Percentiles rank a stretch among this genome's conserved stretches.
Conservation (phyloP, 2,329 filamentous ascomycete genomes). For the Moelleriella libera region DNA sequence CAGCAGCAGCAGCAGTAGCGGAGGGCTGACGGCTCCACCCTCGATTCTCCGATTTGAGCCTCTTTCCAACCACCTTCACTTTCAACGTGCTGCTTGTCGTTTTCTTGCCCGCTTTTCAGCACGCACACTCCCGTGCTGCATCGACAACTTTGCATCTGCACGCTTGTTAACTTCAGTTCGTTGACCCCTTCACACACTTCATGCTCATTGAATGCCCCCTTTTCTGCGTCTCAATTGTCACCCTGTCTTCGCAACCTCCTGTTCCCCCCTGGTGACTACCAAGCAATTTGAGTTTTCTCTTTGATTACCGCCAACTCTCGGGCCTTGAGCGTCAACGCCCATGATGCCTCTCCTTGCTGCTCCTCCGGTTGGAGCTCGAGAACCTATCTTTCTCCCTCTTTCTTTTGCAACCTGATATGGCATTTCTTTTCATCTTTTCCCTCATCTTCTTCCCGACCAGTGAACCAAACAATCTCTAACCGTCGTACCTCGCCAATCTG, state of each 20-base stretch:
- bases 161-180: constrained; percentile 20
- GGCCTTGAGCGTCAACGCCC: no score
- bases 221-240: constrained; percentile 4
- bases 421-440: constrained; percentile 9
- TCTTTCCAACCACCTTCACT: constrained; percentile 4
- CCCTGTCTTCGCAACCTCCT: constrained; percentile 1
- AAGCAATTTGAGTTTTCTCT: neutral
- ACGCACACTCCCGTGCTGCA: constrained; percentile 7
- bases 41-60: constrained; percentile 4
- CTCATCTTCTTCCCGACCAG: constrained; percentile 3
- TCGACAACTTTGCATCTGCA: constrained; percentile 10
- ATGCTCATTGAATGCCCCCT: constrained; percentile 5
- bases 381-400: constrained; percentile 6
- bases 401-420: constrained; percentile 13
- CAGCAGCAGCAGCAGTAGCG: neutral
- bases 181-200: constrained; percentile 8
- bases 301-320: neutral
- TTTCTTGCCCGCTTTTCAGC: neutral
- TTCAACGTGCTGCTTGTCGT: constrained; percentile 2
- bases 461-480: constrained; percentile 41
- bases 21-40: constrained; percentile 5
- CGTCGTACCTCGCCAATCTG: constrained; percentile 34
- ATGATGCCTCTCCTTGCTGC: constrained; percentile 3
- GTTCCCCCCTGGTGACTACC: neutral
- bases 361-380: constrained; percentile 5